Evolutionary conservation across 352 stramenopile species (phyloP), one percentile per base, ranked within the genome.

Genomic region (Phytophthora colocasiae): DNA sequence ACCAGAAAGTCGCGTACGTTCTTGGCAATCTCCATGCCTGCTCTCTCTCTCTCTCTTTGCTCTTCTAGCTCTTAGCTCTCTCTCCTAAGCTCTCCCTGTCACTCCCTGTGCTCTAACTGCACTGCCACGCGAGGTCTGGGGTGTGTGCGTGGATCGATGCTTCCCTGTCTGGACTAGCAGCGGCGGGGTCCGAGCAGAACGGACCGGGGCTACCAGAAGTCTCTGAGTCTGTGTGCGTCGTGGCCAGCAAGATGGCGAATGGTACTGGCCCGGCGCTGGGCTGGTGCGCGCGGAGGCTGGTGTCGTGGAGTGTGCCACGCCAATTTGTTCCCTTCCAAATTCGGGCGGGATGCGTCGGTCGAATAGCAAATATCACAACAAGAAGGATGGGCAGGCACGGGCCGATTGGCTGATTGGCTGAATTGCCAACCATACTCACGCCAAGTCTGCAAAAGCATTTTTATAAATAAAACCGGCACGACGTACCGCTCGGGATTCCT

Each of bases 1-100:
- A 94, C 85, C 36, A 94, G 73, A 63, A 94, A 87, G 58, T 94
- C 86, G 17, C 79, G 75, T 15, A 94, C 86, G 59, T 94, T 89
- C 63, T 82, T 88, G 24, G 86, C 82, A 67, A 94, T 92, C 63
- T 94, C 86, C 86, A 94, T 94, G 7, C 41, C 52, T 64, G 54
- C 44, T 65, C 43, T 57, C 15, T 64, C 44, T 65, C 43, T 57
- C 15, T 64, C 22, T 22, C 14, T 61, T 26, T 36, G 53, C 49
- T 8, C 27, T 39, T 31, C 36, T 43, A 43, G 38, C 14, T 46
- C 50, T 31, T 52, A 52, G 45, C 26, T 47, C 45, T 36, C 31
- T 36, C 31, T 36, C 31, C 31, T 36, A 36, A 36, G 7, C 31
- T 48, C 49, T 67, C 36, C 53, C 64, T 74, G 58, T 70, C 58